Conservation (phyloP, 768 basidiomycete species). For the Termitomyces heimii region DNA sequence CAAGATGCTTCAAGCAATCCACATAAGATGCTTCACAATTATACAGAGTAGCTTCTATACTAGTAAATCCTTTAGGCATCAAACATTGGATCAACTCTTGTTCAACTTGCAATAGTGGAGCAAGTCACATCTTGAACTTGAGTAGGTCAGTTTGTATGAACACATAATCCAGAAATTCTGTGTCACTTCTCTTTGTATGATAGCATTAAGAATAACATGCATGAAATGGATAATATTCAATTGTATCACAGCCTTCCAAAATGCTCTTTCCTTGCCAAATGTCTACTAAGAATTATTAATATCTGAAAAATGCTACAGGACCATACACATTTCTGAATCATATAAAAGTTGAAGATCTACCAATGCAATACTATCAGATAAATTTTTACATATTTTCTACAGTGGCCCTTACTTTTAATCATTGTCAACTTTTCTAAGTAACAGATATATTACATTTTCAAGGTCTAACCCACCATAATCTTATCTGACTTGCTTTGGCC, state of each 20-base stretch:
- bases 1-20: constrained; percentile 19
- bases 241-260: constrained; percentile 65
- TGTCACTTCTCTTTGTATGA: constrained; percentile 26
- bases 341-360: constrained; percentile 63
- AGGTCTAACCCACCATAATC: constrained; percentile 10
- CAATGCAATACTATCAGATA: neutral
- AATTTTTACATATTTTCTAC: neutral
- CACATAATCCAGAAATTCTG: constrained; percentile 19
- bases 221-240: constrained; percentile 70
- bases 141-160: constrained; percentile 38
- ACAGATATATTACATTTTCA: neutral
- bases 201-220: constrained; percentile 54
- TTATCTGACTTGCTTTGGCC: constrained; percentile 82
- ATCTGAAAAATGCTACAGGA: neutral
- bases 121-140: constrained; percentile 52
- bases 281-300: constrained; percentile 26
- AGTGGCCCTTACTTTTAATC: constrained; percentile 59
- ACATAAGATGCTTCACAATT: constrained; percentile 15
- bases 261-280: constrained; percentile 52
- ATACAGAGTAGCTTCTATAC: constrained; percentile 22
- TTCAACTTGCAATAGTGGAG: constrained; percentile 59
- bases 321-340: constrained; percentile 41
- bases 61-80: constrained; percentile 36
- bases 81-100: constrained; percentile 52
- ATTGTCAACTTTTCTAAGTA: constrained; percentile 74